Base-by-base conservation (phyloP, 495 filamentous ascomycete species). In the Aspergillus carlsbadensis region DNA sequence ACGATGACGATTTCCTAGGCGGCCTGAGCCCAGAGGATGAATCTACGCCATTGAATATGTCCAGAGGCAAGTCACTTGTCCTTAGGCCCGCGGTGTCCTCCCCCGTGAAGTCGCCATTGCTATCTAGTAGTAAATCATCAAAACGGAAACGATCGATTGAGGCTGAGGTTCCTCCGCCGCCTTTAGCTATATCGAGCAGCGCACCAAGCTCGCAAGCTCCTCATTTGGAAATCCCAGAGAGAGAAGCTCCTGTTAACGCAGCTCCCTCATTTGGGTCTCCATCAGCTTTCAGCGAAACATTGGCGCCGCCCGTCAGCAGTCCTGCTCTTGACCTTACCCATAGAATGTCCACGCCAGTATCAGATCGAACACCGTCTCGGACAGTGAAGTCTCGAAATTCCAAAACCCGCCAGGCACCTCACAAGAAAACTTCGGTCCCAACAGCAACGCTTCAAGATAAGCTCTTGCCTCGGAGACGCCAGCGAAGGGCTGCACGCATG, bases 11-110 rank as follows among this genome's bases (percentile, higher is more conserved):
- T 26, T 80, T 81, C 53, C 69, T 85, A 13, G 80, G 82, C 37
- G 81, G 81, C 10, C 79, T 87, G 54, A 79, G 77, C 47, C 85
- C 85, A 0, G 80, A 87, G 39, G 84, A 84, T 65, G 84, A 87
- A 65, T 87, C 85, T 35, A 88, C 85, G 20, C 85, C 85, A 2
- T 63, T 87, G 52, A 78, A 82, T 56, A 54, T 75, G 20, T 65
- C 73, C 1, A 65, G 67, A 41, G 63, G 66, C 3, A 74, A 69
- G 45, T 67, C 71, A 29, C 56, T 73, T 10, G 41, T 73, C 2
- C 33, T 60, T 5, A 60, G 57, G 47, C 56, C 50, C 10, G 45
- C 47, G 35, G 58, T 57, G 10, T 61, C 67, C 29, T 69, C 70
- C 5, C 58, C 61, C 5, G 57, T 56, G 1, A 48, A 58, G 29